These are phyloP conservation scores for Claviceps spartinae DNA, from an alignment of 2,329 filamentous ascomycete genomes.

Conservation along the genomic window DNA sequence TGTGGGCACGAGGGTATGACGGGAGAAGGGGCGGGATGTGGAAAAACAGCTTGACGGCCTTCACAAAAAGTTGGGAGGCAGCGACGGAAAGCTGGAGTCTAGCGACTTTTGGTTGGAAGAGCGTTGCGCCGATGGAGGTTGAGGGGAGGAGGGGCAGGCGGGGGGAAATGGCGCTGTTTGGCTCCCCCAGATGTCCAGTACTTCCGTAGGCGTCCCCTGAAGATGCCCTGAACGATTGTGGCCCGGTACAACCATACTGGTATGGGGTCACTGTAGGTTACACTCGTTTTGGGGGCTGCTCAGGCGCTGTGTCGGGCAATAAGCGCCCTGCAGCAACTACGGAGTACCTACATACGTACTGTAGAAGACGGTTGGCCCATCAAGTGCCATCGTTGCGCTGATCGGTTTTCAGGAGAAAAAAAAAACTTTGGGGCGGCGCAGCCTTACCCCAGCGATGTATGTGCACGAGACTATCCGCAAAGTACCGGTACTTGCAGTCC, in stretches of 20 bases:
- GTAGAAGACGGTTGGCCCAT: not conserved
- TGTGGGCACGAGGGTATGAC: not conserved
- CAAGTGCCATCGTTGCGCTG: not conserved
- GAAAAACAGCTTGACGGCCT: constrained; percentile 3
- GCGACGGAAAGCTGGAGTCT: not conserved
- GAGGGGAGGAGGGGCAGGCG: not conserved
- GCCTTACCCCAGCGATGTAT: constrained; percentile 3
- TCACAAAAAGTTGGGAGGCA: constrained; percentile 1
- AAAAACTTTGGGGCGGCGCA: constrained; percentile 10
- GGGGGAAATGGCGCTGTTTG: too few relatives aligned
- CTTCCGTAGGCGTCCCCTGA: too few relatives aligned
- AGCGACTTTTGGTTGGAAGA: not conserved
- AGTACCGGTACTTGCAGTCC: constrained; percentile 5
- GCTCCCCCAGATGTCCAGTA: too few relatives aligned
- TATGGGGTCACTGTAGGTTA: too few relatives aligned
- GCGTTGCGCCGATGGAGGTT: not conserved
- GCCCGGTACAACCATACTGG: too few relatives aligned
- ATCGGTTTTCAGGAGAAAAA: not conserved
- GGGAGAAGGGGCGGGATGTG: not conserved
- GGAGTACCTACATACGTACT: too few relatives aligned
- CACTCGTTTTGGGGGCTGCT: not conserved
- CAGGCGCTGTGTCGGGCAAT: not conserved
- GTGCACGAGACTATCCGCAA: not conserved
- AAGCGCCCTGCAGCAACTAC: not conserved
- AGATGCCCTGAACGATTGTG: too few relatives aligned